phyloP scores from a whole-genome alignment of 805 yeast species.

The Priceomyces carsonii region DNA sequence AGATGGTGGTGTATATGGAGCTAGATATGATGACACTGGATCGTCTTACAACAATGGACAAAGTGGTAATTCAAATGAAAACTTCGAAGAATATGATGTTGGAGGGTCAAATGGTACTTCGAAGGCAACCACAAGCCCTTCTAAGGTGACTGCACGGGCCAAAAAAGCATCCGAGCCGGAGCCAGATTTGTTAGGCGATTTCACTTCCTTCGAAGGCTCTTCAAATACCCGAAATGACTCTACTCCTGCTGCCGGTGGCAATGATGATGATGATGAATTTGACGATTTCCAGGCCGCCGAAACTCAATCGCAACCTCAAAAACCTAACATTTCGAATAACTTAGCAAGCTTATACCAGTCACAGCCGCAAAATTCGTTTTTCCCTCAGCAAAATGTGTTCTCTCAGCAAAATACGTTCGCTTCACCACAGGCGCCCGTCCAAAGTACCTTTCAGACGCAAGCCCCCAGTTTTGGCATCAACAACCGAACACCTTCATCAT shows the following conservation, averaged over 20 bases:
- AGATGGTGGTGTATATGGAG: constrained; percentile 71
- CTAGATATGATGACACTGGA: constrained; percentile 61
- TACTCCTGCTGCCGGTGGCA: constrained; percentile 12
- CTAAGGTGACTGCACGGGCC: constrained; percentile 31
- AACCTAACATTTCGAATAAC: constrained; percentile 13
- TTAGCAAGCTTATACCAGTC: constrained; percentile 20
- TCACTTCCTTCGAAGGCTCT: constrained; percentile 42
- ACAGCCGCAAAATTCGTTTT: constrained; percentile 17
- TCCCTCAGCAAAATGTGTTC: constrained; percentile 9
- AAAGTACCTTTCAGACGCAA: background rate
- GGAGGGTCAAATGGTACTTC: constrained; percentile 26
- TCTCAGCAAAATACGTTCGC: constrained; percentile 8
- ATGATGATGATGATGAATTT: constrained; percentile 70
- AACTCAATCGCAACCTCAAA: constrained; percentile 33
- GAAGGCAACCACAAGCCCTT: constrained; percentile 38
- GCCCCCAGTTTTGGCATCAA: background rate
- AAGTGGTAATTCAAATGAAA: constrained; percentile 34
- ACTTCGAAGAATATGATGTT: constrained; percentile 65
- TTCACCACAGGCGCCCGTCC: constrained; percentile 10
- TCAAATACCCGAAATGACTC: constrained; percentile 15
- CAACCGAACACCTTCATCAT: constrained; percentile 21
- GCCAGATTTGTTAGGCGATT: constrained; percentile 51
- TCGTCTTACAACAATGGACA: constrained; percentile 37
- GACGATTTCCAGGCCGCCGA: constrained; percentile 75
- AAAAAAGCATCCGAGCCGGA: constrained; percentile 29